Conservation (phyloP, 805 yeast genomes). For the Maudiozyma barnettii region DNA sequence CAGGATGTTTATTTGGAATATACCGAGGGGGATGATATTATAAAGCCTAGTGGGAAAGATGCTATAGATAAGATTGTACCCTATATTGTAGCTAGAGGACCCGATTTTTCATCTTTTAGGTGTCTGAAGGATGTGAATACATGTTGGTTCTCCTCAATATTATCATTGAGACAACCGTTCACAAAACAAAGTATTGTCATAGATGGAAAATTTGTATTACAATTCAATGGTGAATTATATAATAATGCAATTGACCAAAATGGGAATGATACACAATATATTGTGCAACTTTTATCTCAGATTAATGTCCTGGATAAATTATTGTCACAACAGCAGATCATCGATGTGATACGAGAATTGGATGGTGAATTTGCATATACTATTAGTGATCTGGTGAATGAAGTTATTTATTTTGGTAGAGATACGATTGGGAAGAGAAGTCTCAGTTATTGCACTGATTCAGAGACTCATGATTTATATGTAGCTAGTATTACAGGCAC, state of each 20-base stretch:
- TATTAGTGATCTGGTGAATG: conserved; percentile 35
- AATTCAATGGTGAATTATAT: conserved; percentile 89
- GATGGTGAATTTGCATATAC: conserved; percentile 79
- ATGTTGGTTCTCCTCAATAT: conserved; percentile 55
- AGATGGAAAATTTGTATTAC: conserved; percentile 38
- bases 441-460: conserved; percentile 37
- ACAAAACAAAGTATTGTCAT: conserved; percentile 56
- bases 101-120: conserved; percentile 40
- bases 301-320: conserved; percentile 1
- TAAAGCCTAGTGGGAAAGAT: too few species aligned
- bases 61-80: conserved; percentile 23
- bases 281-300: conserved; percentile 32
- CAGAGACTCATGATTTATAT: conserved; percentile 29
- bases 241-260: conserved; percentile 38
- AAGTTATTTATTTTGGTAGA: conserved; percentile 63
- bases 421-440: conserved; percentile 80
- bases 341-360: conserved; percentile 34
- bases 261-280: conserved; percentile 54
- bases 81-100: conserved; percentile 51
- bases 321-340: conserved; percentile 14
- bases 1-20: conserved; percentile 13
- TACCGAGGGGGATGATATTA: conserved; percentile 5
- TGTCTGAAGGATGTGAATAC: conserved; percentile 8
- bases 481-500: conserved; percentile 37
- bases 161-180: conserved; percentile 73